Conservation (phyloP, 371 early-diverging fungal species). For the Umbelopsis sp. region DNA sequence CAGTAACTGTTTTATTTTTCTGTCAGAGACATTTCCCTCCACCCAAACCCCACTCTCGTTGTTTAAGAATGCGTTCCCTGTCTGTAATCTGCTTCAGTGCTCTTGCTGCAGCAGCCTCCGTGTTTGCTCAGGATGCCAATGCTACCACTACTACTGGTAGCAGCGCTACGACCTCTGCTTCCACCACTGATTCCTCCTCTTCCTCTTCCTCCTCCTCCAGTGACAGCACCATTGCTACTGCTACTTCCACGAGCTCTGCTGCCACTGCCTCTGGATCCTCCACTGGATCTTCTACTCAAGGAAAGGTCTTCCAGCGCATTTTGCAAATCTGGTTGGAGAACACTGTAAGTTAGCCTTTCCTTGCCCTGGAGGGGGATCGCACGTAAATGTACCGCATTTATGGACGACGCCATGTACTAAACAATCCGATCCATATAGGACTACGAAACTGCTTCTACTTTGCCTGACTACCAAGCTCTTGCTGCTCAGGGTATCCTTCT, state of each 20-base stretch:
- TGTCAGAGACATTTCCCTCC: not conserved
- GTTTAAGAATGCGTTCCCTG: conserved; percentile 8
- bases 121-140: conserved; percentile 26
- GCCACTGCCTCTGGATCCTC: conserved; percentile 18
- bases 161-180: conserved; percentile 32
- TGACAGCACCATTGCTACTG: conserved; percentile 25
- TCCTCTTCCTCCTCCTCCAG: conserved; percentile 22
- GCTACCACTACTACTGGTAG: conserved; percentile 44
- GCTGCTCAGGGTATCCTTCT: conserved; percentile 43
- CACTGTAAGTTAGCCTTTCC: conserved; percentile 23
- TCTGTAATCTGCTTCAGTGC: conserved; percentile 14
- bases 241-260: conserved; percentile 30
- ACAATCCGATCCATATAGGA: conserved; percentile 22
- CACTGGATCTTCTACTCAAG: conserved; percentile 21
- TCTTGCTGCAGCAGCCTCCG: conserved; percentile 3
- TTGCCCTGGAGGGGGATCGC: not conserved
- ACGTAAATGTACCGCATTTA: no score
- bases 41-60: not conserved
- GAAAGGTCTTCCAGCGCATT: conserved; percentile 41
- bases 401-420: not conserved
- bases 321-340: conserved; percentile 46
- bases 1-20: not conserved
- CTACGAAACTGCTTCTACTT: conserved; percentile 22
- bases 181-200: conserved; percentile 33
- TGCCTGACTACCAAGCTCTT: conserved; percentile 27